Percentiles rank a stretch among this genome's conserved stretches.
Evolutionary conservation across 192 early-diverging fungal genomes (phyloP).

Genomic region (Linnemannia exigua): DNA sequence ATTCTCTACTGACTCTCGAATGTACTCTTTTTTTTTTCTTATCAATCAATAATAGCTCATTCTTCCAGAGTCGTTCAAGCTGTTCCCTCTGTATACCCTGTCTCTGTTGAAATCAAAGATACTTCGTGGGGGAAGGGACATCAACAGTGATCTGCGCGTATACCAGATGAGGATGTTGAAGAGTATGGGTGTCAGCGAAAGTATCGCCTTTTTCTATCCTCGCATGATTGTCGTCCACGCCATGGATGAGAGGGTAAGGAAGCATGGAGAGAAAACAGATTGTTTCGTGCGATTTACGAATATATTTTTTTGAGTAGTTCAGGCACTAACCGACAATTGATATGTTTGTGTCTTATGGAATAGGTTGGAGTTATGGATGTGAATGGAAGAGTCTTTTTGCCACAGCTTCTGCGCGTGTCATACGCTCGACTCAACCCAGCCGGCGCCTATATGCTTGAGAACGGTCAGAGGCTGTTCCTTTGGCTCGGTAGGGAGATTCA

Average conservation of each 20-base stretch:
- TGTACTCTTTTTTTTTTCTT: background rate
- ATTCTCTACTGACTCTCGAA: background rate
- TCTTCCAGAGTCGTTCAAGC: conserved; percentile 96
- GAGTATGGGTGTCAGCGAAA: conserved; percentile 79
- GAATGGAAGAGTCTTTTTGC: conserved; percentile 72
- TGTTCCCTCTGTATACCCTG: conserved; percentile 90
- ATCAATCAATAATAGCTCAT: conserved; percentile 78
- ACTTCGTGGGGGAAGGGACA: conserved; percentile 77
- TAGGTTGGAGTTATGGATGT: conserved; percentile 51
- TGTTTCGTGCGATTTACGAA: no score
- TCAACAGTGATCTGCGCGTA: conserved; percentile 88
- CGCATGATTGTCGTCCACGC: conserved; percentile 79
- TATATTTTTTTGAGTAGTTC: no score
- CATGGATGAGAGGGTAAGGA: conserved; percentile 65
- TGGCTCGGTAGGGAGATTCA: conserved; percentile 89
- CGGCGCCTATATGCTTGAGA: conserved; percentile 91
- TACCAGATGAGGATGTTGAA: conserved; percentile 86
- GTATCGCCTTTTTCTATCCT: conserved; percentile 87
- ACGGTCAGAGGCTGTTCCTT: conserved; percentile 80
- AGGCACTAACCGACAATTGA: no score
- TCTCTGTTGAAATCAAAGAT: conserved; percentile 87
- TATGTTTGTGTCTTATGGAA: background rate
- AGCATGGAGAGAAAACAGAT: background rate
- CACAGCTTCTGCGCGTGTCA: conserved; percentile 81
- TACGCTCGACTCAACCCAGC: conserved; percentile 78